Percentiles rank a stretch among this genome's conserved stretches.
Evolutionary conservation across 1,284 basidiomycete species (phyloP).

Genomic region (Tausonia pullulans): DNA sequence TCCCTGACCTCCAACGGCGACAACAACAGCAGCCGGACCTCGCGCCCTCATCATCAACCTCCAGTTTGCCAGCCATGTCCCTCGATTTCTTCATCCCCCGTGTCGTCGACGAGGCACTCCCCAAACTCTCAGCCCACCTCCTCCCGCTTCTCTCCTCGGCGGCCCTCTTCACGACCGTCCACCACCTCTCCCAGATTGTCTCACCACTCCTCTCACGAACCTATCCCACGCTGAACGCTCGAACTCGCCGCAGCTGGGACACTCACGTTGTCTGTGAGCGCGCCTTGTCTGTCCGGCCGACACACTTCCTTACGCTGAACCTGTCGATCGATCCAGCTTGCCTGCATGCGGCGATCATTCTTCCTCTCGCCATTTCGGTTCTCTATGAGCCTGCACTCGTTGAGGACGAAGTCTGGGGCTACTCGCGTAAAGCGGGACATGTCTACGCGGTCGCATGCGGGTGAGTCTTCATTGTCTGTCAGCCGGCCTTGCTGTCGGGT

Average conservation of each 20-base stretch:
- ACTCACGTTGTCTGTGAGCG: slow-evolving; percentile 2
- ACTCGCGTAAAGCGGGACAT: slow-evolving; percentile 43
- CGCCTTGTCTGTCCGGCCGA: too few relatives aligned
- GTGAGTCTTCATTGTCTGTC: slow-evolving; percentile 30
- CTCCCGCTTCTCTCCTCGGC: slow-evolving; percentile 15
- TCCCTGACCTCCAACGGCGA: too few relatives aligned
- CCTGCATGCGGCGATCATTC: slow-evolving; percentile 4
- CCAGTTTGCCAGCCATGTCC: too few relatives aligned
- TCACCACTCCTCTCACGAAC: slow-evolving; percentile 17
- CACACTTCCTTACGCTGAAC: not conserved
- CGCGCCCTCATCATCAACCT: too few relatives aligned
- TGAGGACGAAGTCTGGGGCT: slow-evolving; percentile 46
- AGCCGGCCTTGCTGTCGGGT: too few relatives aligned
- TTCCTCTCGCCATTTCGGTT: slow-evolving; percentile 23
- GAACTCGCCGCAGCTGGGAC: slow-evolving; percentile 17
- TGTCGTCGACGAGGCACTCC: slow-evolving; percentile 5
- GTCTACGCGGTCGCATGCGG: slow-evolving; percentile 46
- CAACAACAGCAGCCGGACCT: too few relatives aligned
- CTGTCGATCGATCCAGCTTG: not conserved
- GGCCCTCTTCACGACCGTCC: slow-evolving; percentile 17
- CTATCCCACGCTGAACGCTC: slow-evolving; percentile 5
- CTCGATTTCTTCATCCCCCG: not conserved
- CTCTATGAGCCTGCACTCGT: slow-evolving; percentile 36
- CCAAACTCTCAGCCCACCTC: slow-evolving; percentile 19
- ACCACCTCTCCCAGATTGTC: slow-evolving; percentile 15